Evolutionary conservation across 2,329 filamentous ascomycete genomes (phyloP).

Genomic region (Helicocarpus griseus): DNA sequence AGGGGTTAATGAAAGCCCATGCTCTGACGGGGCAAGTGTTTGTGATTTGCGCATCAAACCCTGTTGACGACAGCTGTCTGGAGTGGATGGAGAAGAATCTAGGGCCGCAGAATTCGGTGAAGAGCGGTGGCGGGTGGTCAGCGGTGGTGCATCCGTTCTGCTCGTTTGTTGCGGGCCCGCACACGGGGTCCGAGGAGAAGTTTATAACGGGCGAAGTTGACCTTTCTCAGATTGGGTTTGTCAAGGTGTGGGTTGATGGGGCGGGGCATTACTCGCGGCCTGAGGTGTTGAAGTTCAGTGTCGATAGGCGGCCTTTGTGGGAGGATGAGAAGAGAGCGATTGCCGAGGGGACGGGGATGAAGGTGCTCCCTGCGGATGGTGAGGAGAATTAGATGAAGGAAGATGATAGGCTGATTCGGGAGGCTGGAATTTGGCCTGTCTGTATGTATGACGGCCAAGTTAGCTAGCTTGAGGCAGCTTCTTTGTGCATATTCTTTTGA

Average conservation of each 20-base stretch:
- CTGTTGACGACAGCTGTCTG: conserved; percentile 34
- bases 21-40: conserved; percentile 38
- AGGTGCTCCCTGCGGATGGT: no score
- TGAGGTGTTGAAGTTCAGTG: conserved; percentile 24
- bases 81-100: conserved; percentile 31
- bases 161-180: conserved; percentile 24
- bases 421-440: no score
- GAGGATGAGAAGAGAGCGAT: conserved; percentile 18
- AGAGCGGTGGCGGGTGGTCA: conserved; percentile 27
- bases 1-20: conserved; percentile 39
- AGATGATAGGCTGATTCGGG: no score
- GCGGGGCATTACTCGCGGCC: conserved; percentile 27
- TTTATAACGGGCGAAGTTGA: conserved; percentile 27
- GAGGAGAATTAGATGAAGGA: no score
- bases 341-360: not conserved
- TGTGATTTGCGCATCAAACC: conserved; percentile 34
- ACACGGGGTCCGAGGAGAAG: conserved; percentile 25
- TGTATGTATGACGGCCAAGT: no score
- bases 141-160: conserved; percentile 28
- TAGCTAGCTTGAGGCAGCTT: no score
- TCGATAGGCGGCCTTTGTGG: conserved; percentile 22
- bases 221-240: conserved; percentile 21
- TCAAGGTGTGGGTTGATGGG: conserved; percentile 31
- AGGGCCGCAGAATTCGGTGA: conserved; percentile 24
- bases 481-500: no score